Evolutionary conservation across 768 basidiomycete genomes (phyloP).

Genomic region (Suillus alpinus): DNA sequence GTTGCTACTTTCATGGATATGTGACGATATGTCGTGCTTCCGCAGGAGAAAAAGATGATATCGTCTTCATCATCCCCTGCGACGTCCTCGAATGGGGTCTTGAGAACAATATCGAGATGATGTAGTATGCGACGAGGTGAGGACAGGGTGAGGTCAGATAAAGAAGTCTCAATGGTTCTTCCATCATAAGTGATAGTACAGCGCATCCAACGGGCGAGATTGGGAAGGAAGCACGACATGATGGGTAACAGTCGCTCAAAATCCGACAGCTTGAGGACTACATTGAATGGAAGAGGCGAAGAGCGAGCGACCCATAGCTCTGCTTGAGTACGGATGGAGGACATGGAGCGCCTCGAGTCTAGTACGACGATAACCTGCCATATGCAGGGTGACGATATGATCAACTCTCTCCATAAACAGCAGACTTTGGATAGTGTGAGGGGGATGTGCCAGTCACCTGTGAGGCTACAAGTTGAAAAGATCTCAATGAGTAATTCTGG

Average conservation of each 20-base stretch:
- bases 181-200: constrained; percentile 43
- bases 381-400: constrained; percentile 50
- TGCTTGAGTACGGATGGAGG: constrained; percentile 46
- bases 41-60: constrained; percentile 26
- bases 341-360: constrained; percentile 34
- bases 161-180: constrained; percentile 25
- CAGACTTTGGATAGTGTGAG: constrained; percentile 54
- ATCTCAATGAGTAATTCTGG: constrained; percentile 63
- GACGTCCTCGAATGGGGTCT: constrained; percentile 18
- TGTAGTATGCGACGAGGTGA: constrained; percentile 23
- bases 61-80: constrained; percentile 18
- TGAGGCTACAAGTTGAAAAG: constrained; percentile 43
- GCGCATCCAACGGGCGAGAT: constrained; percentile 56
- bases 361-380: constrained; percentile 61
- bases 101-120: constrained; percentile 26
- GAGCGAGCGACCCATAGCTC: constrained; percentile 54
- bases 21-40: constrained; percentile 35
- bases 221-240: constrained; percentile 58
- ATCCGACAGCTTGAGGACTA: constrained; percentile 48
- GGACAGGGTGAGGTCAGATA: constrained; percentile 21
- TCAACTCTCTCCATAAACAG: constrained; percentile 54
- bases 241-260: constrained; percentile 57
- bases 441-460: constrained; percentile 45
- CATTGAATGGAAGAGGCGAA: constrained; percentile 49
- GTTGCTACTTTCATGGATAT: constrained; percentile 50